Base-by-base conservation (phyloP, 2,329 filamentous ascomycete species). In the Arthrobotrys iridis region DNA sequence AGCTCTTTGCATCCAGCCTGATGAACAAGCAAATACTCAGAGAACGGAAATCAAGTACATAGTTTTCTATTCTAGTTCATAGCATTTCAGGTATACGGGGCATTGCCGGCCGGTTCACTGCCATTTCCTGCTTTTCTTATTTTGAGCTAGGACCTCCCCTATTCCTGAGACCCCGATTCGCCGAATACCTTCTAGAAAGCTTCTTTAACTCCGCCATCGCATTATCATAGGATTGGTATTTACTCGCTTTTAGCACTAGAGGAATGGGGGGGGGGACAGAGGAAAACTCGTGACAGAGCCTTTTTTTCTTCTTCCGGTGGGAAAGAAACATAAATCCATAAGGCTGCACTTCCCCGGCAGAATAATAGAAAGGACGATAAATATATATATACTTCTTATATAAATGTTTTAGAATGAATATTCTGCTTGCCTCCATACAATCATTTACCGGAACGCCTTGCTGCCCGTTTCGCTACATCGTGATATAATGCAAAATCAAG, bases 401-500 rank as follows among this genome's bases (percentile, higher is more conserved):
- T 22, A 62, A 35, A 35, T 20, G 18, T 57, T 60, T 60, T 48
- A 55, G 50, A 55, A 55, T 55, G 58, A 65, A 50, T 18, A 63
- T 35, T 68, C 57, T 59, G 63, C 63, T 68, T 37, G 63, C 71
- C 71, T 75, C 71, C 71, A 66, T 74, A 62, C 57, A 57, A 62
- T 45, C 66, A 55, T 55, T 35, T 55, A 28, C 71, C 58, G 48
- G 63, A 75, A 75, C 71, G 71, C 71, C 71, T 68, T 75, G 71
- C 71, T 75, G 43, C 58, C 57, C 30, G 46, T 48, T 50, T 75
- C 71, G 71, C 71, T 75, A 75, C 71, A 68, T 75, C 71, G 68
- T 68, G 55, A 68, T 67, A 60, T 48, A 40, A 63, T 62, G 40
- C 43, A 64, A 67, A 30, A 28, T 15, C 48, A 58, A 46, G 35